A percentile compares a stretch with the other conserved stretches of the same genome.
These are phyloP conservation scores for Dactylonectria estremocensis DNA, from an alignment of 2,329 filamentous ascomycete species.

Conservation along the genomic window DNA sequence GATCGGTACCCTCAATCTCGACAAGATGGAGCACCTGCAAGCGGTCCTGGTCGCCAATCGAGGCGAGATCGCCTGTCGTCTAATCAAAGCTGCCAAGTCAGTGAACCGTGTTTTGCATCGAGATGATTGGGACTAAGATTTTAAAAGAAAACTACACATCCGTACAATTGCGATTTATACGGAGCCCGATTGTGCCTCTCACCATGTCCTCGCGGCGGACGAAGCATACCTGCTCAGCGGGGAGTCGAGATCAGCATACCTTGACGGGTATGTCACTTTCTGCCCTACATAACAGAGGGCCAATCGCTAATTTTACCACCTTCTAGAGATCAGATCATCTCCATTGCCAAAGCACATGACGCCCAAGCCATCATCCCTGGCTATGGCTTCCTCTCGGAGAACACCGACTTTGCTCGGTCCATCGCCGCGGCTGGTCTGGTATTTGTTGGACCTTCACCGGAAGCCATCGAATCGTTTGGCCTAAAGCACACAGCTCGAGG, in stretches of 20 bases:
- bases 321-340: constrained; percentile 44
- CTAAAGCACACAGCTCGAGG: constrained; percentile 66
- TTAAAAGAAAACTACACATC: constrained; percentile 62
- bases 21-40: constrained; percentile 26
- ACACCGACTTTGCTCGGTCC: constrained; percentile 68
- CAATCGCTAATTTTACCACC: constrained; percentile 1
- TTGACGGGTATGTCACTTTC: constrained; percentile 50
- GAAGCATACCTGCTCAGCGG: constrained; percentile 66
- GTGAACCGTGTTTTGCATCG: constrained; percentile 55
- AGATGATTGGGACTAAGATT: constrained; percentile 24
- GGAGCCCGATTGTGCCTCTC: constrained; percentile 65
- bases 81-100: constrained; percentile 30
- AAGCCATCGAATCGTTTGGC: constrained; percentile 69
- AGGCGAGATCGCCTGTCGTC: constrained; percentile 70
- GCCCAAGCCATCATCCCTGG: constrained; percentile 68
- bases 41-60: constrained; percentile 70
- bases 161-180: constrained; percentile 71
- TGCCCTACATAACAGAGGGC: not conserved
- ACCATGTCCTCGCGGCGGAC: constrained; percentile 60
- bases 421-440: constrained; percentile 67
- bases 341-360: constrained; percentile 57
- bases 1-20: not conserved
- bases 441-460: constrained; percentile 71
- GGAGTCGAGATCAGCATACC: constrained; percentile 47
- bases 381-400: constrained; percentile 41